Evolutionary conservation across 2,329 filamentous ascomycete genomes (phyloP).

Genomic region (Zasmidium citrigriseum): DNA sequence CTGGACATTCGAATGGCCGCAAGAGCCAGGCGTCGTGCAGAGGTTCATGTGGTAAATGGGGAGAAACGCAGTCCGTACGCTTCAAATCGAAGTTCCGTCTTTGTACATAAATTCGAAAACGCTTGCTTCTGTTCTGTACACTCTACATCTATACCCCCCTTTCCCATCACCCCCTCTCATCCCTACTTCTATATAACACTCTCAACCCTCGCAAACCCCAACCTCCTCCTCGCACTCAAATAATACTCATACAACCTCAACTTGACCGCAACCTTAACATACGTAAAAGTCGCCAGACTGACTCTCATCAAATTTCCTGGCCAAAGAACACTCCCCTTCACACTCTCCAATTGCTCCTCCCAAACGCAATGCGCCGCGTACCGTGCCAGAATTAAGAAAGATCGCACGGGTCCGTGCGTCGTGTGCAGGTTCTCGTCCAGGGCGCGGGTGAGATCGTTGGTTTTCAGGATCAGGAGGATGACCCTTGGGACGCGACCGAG

Average conservation of each 20-base stretch:
- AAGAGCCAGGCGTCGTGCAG: slow-evolving; percentile 63
- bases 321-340: slow-evolving; percentile 53
- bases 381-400: slow-evolving; percentile 65
- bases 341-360: slow-evolving; percentile 58
- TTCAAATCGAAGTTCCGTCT: too few relatives aligned
- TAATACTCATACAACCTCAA: slow-evolving; percentile 60
- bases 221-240: slow-evolving; percentile 47
- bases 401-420: slow-evolving; percentile 60
- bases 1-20: slow-evolving; percentile 67
- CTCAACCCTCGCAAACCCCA: slow-evolving; percentile 17
- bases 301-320: slow-evolving; percentile 55
- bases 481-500: slow-evolving; percentile 87
- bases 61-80: too few relatives aligned
- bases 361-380: slow-evolving; percentile 65
- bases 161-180: background rate
- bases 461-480: slow-evolving; percentile 94
- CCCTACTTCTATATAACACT: background rate
- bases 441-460: slow-evolving; percentile 91
- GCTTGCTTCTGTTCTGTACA: too few relatives aligned
- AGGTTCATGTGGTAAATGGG: slow-evolving; percentile 82
- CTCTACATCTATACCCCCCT: background rate
- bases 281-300: slow-evolving; percentile 54
- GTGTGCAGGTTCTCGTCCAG: slow-evolving; percentile 90
- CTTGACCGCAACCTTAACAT: slow-evolving; percentile 59
- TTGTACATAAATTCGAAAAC: too few relatives aligned